Conservation (phyloP, 352 stramenopile species). For the Elongisporangium undulatum region DNA sequence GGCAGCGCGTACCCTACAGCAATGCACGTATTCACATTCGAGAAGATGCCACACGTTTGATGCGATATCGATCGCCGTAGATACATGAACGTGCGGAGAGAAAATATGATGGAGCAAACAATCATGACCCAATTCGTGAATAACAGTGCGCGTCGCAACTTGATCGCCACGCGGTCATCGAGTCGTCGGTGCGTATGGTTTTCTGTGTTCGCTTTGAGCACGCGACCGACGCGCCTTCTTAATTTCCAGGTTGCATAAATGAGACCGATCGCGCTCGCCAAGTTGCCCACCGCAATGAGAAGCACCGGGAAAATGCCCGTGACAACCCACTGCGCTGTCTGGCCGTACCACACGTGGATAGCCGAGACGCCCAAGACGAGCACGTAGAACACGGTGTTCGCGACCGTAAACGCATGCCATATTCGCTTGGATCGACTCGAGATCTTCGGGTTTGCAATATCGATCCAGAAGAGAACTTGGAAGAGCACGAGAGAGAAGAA, state of each 20-base stretch:
- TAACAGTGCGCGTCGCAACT: slow-evolving; percentile 70
- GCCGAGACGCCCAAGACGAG: slow-evolving; percentile 56
- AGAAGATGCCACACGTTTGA: slow-evolving; percentile 58
- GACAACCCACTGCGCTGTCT: not conserved
- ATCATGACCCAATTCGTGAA: slow-evolving; percentile 74
- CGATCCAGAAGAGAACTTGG: slow-evolving; percentile 84
- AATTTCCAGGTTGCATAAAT: slow-evolving; percentile 80
- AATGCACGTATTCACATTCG: slow-evolving; percentile 57
- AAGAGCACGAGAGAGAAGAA: slow-evolving; percentile 87
- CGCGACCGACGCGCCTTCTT: slow-evolving; percentile 55
- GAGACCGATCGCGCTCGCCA: slow-evolving; percentile 60
- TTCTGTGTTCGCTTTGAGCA: slow-evolving; percentile 45
- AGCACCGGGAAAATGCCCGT: slow-evolving; percentile 61
- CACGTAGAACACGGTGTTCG: slow-evolving; percentile 75
- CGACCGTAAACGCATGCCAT: slow-evolving; percentile 65
- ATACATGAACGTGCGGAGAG: slow-evolving; percentile 79
- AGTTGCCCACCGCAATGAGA: slow-evolving; percentile 60
- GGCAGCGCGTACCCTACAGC: slow-evolving; percentile 68
- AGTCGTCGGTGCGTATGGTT: slow-evolving; percentile 32
- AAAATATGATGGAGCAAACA: slow-evolving; percentile 56
- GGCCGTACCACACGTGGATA: slow-evolving; percentile 33
- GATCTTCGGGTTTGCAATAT: slow-evolving; percentile 81
- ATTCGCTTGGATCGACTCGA: slow-evolving; percentile 69
- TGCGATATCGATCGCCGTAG: slow-evolving; percentile 74
- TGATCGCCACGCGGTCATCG: slow-evolving; percentile 54